These are phyloP conservation scores for Alternaria angustiovoidea DNA, from an alignment of 2,329 filamentous ascomycete genomes.

Conservation along the genomic window DNA sequence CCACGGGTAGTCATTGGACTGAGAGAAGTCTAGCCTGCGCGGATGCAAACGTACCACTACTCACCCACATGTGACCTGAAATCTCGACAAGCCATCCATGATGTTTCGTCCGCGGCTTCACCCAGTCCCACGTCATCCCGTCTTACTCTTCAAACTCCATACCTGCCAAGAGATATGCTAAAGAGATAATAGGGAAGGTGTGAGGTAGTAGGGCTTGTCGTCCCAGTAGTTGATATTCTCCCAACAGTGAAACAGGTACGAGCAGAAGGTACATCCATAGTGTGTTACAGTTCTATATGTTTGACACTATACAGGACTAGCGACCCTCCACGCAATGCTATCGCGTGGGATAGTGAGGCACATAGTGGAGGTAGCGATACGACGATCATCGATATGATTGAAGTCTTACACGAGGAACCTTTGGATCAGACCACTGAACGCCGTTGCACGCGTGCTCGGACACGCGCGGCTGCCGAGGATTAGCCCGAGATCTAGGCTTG, in stretches of 20 bases:
- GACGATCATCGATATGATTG: constrained; percentile 3
- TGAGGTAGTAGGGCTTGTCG: neutral
- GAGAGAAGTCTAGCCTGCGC: neutral
- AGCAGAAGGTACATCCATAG: neutral
- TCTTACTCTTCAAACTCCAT: neutral
- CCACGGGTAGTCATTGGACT: neutral
- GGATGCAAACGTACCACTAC: neutral
- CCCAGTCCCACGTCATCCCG: neutral
- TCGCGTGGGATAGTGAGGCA: constrained; percentile 1
- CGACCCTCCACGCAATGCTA: neutral
- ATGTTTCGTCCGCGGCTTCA: neutral
- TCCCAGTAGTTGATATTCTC: neutral
- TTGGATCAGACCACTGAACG: constrained; percentile 12
- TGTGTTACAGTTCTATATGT: neutral
- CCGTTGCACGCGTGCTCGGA: constrained; percentile 10
- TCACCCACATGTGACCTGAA: neutral
- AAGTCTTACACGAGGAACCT: constrained; percentile 2
- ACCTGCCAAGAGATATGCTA: neutral
- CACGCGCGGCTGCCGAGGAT: constrained; percentile 8
- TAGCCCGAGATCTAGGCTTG: neutral
- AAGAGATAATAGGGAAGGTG: neutral
- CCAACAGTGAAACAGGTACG: neutral
- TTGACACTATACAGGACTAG: neutral
- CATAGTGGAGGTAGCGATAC: neutral
- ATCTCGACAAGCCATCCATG: neutral